Evolutionary conservation across 768 basidiomycete genomes (phyloP), one percentile per base, ranked within the genome.

Genomic region (Podaxis sp.): DNA sequence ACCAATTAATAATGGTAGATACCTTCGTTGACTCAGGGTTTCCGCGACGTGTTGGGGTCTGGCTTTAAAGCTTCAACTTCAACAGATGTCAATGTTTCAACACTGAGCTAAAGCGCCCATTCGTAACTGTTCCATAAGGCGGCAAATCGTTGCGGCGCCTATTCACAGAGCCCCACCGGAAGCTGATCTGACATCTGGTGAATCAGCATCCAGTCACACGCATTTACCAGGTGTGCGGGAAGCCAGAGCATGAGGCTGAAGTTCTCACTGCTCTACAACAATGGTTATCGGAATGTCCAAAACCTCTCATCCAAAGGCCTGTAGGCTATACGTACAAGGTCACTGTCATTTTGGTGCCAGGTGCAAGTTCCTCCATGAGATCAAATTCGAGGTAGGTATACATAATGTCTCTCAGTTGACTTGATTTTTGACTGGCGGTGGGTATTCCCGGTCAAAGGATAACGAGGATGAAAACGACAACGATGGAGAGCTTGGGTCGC

Each of bases 261-360:
- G 36, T 40, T 40, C 24, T 56, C 39, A 13, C 24, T 19, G 19
- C 39, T 57, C 56, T 30, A 42, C 68, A 19, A 63, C 65, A 55
- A 71, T 69, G 59, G 59, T 40, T 52, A 49, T 9, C 11, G 48
- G 36, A 28, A 52, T 33, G 12, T 52, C 49, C 11, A 7, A 39
- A 38, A 59, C 52, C 22, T 15, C 15, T 9, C 1, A 22, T 6
- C 48, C 24, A 52, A n/a, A 52, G 52, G 38, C 17, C 15, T 59
- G 59, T 33, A 51, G 22, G 33, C 36, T 38, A 22, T 59, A 38
- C 26, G 12, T 2, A 7, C 48, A 30, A 44, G 63, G 63, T 9
- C 53, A 39, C 15, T 64, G 63, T 54, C 57, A 51, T 46, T 64
- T 40, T 24, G 63, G 63, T 12, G 17, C 26, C 15, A 46, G 36